Evolutionary conservation across 1,284 basidiomycete genomes (phyloP).

Genomic region (Cryptococcus sp.): DNA sequence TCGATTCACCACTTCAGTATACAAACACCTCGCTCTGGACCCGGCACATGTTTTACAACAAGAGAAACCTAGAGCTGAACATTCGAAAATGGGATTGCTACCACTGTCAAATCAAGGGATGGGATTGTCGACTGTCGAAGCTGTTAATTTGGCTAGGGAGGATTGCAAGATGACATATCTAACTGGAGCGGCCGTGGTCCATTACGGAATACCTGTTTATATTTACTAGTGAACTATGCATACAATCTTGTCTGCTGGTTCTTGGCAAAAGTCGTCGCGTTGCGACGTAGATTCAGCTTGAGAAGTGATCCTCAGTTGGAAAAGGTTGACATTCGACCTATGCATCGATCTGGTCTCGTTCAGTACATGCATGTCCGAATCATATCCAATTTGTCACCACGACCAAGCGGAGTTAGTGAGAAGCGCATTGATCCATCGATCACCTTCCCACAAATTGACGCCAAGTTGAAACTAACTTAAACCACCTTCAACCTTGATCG

Average conservation of each 20-base stretch:
- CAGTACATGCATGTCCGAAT: too few species aligned
- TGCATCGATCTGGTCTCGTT: too few species aligned
- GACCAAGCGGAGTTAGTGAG: too few species aligned
- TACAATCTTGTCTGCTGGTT: background rate
- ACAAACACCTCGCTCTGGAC: slow-evolving; percentile 66
- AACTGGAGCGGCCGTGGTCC: slow-evolving; percentile 90
- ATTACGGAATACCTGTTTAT: slow-evolving; percentile 79
- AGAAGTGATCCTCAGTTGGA: too few species aligned
- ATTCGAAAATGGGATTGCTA: slow-evolving; percentile 11
- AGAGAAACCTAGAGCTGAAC: background rate
- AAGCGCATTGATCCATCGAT: too few species aligned
- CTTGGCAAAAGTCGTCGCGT: too few species aligned
- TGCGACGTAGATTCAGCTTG: too few species aligned
- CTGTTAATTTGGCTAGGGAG: slow-evolving; percentile 72
- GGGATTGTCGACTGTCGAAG: slow-evolving; percentile 62
- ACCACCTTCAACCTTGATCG: too few species aligned
- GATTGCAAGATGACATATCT: slow-evolving; percentile 85
- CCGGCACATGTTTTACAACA: slow-evolving; percentile 18
- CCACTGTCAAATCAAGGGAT: slow-evolving; percentile 11
- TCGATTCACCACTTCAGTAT: slow-evolving; percentile 78
- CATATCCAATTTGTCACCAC: too few species aligned
- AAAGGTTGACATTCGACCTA: too few species aligned
- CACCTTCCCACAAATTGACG: too few species aligned
- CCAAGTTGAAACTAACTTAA: too few species aligned
- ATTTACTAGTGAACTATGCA: background rate